Conservation (phyloP, 2,329 filamentous ascomycete species). For the Ceratocystiopsis sp. region DNA sequence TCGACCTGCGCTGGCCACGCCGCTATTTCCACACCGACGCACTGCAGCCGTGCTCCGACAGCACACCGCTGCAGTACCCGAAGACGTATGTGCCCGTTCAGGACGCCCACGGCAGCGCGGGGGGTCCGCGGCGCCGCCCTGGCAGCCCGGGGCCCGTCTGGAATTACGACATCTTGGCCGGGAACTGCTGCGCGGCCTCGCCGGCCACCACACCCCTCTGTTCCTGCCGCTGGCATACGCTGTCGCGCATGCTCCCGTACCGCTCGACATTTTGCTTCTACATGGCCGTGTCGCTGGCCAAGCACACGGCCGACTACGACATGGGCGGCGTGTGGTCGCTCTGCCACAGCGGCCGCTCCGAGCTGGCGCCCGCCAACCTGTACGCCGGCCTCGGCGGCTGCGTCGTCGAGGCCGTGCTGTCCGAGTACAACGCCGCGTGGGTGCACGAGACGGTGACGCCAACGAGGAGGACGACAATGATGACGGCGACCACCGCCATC, state of each 20-base stretch:
- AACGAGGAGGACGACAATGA: neutral
- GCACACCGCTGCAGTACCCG: slow-evolving; percentile 20
- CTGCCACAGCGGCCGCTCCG: slow-evolving; percentile 27
- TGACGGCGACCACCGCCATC: too few species aligned
- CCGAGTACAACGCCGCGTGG: too few species aligned
- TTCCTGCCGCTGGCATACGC: slow-evolving; percentile 30
- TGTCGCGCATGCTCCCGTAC: slow-evolving; percentile 25
- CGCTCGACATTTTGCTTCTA: slow-evolving; percentile 32
- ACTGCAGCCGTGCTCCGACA: slow-evolving; percentile 24
- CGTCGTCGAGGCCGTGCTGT: slow-evolving; percentile 25
- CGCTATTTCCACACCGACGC: slow-evolving; percentile 30
- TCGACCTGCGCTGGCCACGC: slow-evolving; percentile 35
- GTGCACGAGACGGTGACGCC: neutral
- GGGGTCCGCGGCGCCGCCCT: neutral
- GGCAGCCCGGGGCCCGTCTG: neutral
- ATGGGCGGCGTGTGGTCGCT: slow-evolving; percentile 25
- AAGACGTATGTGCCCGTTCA: slow-evolving; percentile 4
- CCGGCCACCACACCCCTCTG: slow-evolving; percentile 17
- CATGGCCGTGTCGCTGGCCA: slow-evolving; percentile 18
- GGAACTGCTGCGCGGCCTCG: slow-evolving; percentile 12
- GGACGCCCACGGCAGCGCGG: too few species aligned
- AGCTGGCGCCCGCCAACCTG: slow-evolving; percentile 25
- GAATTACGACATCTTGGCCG: too few species aligned
- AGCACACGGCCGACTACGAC: slow-evolving; percentile 1
- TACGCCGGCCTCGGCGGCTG: slow-evolving; percentile 32